Evolutionary conservation across 1,284 basidiomycete genomes (phyloP).

Genomic region (Ceratobasidium theobromae): DNA sequence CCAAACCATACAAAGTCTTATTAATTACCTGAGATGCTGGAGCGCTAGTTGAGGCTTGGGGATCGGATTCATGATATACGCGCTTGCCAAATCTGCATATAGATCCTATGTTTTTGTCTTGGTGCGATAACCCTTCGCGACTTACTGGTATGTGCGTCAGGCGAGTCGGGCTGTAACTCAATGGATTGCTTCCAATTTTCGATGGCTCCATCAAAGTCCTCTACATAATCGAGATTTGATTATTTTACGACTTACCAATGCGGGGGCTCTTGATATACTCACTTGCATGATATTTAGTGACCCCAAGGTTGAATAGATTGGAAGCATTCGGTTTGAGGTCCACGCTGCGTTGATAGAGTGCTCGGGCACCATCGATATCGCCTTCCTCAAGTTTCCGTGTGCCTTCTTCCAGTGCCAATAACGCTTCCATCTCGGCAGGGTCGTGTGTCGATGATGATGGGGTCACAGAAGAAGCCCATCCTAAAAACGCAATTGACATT

Average conservation of each 20-base stretch:
- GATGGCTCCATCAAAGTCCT: slow-evolving; percentile 85
- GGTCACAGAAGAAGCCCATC: slow-evolving; percentile 82
- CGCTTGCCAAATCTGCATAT: slow-evolving; percentile 80
- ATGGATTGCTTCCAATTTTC: slow-evolving; percentile 86
- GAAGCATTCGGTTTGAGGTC: slow-evolving; percentile 74
- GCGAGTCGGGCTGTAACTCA: slow-evolving; percentile 75
- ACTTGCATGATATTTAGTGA: slow-evolving; percentile 88
- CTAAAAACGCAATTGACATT: slow-evolving; percentile 46
- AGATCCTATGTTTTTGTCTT: slow-evolving; percentile 27
- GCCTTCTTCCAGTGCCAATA: slow-evolving; percentile 82
- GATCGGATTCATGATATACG: slow-evolving; percentile 86
- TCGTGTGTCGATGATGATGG: slow-evolving; percentile 77
- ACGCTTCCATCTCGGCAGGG: slow-evolving; percentile 80
- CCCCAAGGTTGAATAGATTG: slow-evolving; percentile 84
- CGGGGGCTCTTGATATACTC: slow-evolving; percentile 42
- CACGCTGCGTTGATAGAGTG: slow-evolving; percentile 76
- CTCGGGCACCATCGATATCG: slow-evolving; percentile 78
- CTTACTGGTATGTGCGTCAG: slow-evolving; percentile 92
- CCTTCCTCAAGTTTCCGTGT: slow-evolving; percentile 88
- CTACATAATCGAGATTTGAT: slow-evolving; percentile 47
- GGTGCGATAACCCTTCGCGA: slow-evolving; percentile 36
- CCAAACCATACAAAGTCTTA: slow-evolving; percentile 37
- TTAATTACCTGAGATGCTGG: slow-evolving; percentile 77
- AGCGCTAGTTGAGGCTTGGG: slow-evolving; percentile 87
- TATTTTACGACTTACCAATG: slow-evolving; percentile 10